Conservation (phyloP, 805 yeast species). For the Ogataea methanolica region DNA sequence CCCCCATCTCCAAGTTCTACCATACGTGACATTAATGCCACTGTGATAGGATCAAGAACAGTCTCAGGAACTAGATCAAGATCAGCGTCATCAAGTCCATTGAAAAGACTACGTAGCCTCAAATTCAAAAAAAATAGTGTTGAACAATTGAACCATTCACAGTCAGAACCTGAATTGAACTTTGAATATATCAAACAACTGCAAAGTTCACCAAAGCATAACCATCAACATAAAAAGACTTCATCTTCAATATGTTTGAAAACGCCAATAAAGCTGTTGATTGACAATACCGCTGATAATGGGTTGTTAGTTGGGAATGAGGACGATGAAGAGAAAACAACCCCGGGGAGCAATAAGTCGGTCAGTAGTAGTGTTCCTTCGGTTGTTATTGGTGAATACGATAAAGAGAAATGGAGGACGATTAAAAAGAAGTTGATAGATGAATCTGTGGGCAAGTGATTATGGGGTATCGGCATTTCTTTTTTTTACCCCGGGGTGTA, state of each 20-base stretch:
- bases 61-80: conserved; percentile 5
- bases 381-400: conserved; percentile 60
- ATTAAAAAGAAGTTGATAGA: conserved; percentile 29
- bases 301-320: background rate
- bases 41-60: background rate
- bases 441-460: background rate
- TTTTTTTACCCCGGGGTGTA: background rate
- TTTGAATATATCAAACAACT: conserved; percentile 23
- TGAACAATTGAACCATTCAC: conserved; percentile 9
- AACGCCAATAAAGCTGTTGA: conserved; percentile 11
- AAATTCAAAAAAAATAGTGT: conserved; percentile 12
- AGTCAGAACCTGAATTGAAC: conserved; percentile 22
- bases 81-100: conserved; percentile 23
- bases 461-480: background rate
- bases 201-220: conserved; percentile 24
- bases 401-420: conserved; percentile 60
- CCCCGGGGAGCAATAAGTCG: conserved; percentile 21
- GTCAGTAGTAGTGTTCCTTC: conserved; percentile 37
- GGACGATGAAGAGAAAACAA: conserved; percentile 1
- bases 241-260: conserved; percentile 14
- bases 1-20: conserved; percentile 6
- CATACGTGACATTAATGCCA: too few relatives aligned
- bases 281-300: background rate
- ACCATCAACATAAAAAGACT: conserved; percentile 13
- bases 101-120: conserved; percentile 22